phyloP scores from a whole-genome alignment of 2,329 filamentous ascomycete genomes.

The Rasamsonia emersonii region DNA sequence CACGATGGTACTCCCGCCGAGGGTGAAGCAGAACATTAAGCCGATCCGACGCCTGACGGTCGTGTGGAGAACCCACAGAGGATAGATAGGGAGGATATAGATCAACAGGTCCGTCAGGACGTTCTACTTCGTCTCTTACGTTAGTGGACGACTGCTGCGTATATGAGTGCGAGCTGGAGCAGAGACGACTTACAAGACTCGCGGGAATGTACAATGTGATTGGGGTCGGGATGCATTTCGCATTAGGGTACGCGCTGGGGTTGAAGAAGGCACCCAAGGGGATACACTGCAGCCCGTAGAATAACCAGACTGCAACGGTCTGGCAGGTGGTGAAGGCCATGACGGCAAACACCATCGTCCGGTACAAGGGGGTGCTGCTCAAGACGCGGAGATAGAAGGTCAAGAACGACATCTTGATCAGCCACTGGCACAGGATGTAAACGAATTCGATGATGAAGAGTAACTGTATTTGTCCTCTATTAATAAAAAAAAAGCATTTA shows the following conservation, averaged over 20 bases:
- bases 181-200: constrained; percentile 3
- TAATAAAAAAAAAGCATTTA: not conserved
- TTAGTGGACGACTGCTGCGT: too few relatives aligned
- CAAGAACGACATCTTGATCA: constrained; percentile 2
- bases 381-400: constrained; percentile 1
- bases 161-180: too few relatives aligned
- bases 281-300: constrained; percentile 1
- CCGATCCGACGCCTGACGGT: not conserved
- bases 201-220: constrained; percentile 4
- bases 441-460: constrained; percentile 2
- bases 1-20: constrained; percentile 1
- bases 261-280: constrained; percentile 2
- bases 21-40: constrained; percentile 1
- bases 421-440: not conserved
- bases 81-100: constrained; percentile 1
- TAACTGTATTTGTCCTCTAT: not conserved
- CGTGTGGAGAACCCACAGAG: constrained; percentile 1
- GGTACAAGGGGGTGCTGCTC: not conserved
- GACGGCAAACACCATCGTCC: not conserved
- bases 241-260: constrained; percentile 2
- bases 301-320: not conserved
- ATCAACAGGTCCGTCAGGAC: too few relatives aligned
- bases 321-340: not conserved
- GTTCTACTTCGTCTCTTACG: too few relatives aligned
- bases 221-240: constrained; percentile 1